Conservation (phyloP, 768 basidiomycete species). For the Amanita thiersii region DNA sequence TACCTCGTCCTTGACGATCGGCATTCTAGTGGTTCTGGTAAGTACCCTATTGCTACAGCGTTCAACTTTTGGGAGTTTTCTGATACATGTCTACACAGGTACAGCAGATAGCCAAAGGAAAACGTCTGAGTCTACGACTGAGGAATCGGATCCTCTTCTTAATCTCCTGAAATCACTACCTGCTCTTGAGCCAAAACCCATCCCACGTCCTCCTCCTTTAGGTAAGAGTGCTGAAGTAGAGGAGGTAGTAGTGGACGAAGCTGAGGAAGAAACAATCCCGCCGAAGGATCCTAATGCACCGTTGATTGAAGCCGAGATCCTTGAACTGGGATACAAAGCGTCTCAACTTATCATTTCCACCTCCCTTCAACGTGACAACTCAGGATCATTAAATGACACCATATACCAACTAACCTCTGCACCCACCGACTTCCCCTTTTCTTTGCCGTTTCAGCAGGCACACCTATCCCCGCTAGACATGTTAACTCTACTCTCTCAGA, state of each 20-base stretch:
- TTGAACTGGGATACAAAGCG: constrained; percentile 66
- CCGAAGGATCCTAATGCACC: constrained; percentile 32
- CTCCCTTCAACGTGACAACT: no score
- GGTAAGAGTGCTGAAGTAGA: no score
- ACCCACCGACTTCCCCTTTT: neutral
- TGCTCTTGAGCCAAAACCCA: constrained; percentile 22
- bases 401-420: no score
- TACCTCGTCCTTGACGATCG: constrained; percentile 93
- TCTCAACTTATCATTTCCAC: constrained; percentile 59
- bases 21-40: constrained; percentile 21
- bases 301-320: constrained; percentile 43
- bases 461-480: constrained; percentile 46
- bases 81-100: constrained; percentile 1
- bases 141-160: constrained; percentile 4
- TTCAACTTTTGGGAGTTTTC: neutral
- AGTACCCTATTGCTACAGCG: neutral
- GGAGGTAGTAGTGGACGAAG: no score
- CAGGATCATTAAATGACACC: no score
- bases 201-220: constrained; percentile 31
- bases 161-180: constrained; percentile 5
- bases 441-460: neutral
- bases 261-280: constrained; percentile 1
- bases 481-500: constrained; percentile 67
- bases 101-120: neutral
- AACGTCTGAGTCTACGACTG: neutral